A percentile compares a stretch with the other conserved stretches of the same genome.
Conservation (phyloP, 2,329 filamentous ascomycete genomes). For the Zalaria sp. region DNA sequence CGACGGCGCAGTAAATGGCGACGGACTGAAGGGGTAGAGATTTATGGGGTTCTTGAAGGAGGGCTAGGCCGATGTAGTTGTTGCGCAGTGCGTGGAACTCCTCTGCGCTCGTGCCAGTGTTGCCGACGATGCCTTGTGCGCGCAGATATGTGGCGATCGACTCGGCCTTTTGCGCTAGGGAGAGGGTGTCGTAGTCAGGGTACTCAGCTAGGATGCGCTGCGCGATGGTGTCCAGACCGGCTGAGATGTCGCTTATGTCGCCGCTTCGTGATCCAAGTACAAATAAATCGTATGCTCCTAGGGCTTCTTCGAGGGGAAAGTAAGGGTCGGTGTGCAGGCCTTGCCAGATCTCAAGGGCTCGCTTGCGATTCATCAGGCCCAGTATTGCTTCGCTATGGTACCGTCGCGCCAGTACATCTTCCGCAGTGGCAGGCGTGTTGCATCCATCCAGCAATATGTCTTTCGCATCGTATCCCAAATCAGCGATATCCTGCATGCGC, state of each 20-base stretch:
- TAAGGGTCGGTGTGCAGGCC: conserved; percentile 37
- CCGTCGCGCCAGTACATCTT: conserved; percentile 67
- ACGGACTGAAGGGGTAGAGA: conserved; percentile 78
- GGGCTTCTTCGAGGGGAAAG: conserved; percentile 54
- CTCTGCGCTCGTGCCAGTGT: conserved; percentile 37
- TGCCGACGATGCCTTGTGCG: conserved; percentile 52
- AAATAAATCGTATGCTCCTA: conserved; percentile 84
- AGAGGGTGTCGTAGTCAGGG: conserved; percentile 39
- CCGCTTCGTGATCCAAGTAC: conserved; percentile 52
- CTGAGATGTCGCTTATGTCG: conserved; percentile 52
- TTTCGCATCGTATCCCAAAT: conserved; percentile 74
- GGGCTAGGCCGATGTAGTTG: conserved; percentile 71
- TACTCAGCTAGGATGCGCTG: conserved; percentile 38
- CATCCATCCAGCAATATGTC: conserved; percentile 62
- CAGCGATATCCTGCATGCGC: conserved; percentile 56
- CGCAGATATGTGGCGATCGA: conserved; percentile 57
- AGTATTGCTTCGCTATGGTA: conserved; percentile 63
- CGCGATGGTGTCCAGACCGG: conserved; percentile 52
- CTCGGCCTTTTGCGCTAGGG: conserved; percentile 53
- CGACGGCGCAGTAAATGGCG: conserved; percentile 73
- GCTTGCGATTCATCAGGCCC: conserved; percentile 64
- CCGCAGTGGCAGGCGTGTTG: conserved; percentile 40
- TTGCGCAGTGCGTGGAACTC: conserved; percentile 73
- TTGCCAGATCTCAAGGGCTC: conserved; percentile 67
- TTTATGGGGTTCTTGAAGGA: conserved; percentile 58